A percentile compares a stretch with the other conserved stretches of the same genome.
Evolutionary conservation across 495 filamentous ascomycete genomes (phyloP).

Genomic region (Aspergillus mulundensis): DNA sequence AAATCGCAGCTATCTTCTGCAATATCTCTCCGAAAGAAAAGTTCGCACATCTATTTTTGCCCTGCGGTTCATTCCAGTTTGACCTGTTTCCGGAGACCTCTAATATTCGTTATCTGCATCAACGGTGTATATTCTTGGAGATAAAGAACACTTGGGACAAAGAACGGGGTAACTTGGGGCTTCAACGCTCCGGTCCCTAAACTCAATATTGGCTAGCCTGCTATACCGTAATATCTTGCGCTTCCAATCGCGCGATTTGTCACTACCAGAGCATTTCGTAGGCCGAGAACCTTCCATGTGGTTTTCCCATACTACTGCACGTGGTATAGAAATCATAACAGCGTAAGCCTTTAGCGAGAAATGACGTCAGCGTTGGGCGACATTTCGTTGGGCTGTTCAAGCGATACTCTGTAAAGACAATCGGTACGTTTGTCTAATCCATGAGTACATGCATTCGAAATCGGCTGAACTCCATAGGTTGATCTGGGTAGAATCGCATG

Average conservation of each 20-base stretch:
- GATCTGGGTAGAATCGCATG: neutral
- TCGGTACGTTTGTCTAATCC: too few species aligned
- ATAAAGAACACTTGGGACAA: too few species aligned
- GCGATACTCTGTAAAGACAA: too few species aligned
- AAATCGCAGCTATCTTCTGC: constrained; percentile 12
- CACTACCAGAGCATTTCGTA: too few species aligned
- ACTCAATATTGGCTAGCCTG: too few species aligned
- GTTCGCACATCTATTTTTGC: constrained; percentile 8
- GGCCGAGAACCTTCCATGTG: too few species aligned
- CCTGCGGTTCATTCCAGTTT: neutral
- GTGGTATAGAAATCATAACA: neutral
- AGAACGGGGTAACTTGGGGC: neutral
- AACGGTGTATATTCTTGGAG: neutral
- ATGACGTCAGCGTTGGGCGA: neutral
- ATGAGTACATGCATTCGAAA: too few species aligned
- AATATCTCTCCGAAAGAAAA: constrained; percentile 15
- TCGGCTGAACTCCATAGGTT: too few species aligned
- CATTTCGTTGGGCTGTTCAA: neutral
- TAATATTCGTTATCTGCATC: neutral
- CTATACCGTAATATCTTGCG: too few species aligned
- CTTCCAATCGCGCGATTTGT: too few species aligned
- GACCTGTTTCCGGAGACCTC: too few species aligned
- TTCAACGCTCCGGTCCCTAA: too few species aligned
- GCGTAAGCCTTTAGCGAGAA: neutral
- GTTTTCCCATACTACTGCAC: neutral